Evolutionary conservation across 441 rosid genomes (phyloP).

Genomic region (Populus trichocarpa): DNA sequence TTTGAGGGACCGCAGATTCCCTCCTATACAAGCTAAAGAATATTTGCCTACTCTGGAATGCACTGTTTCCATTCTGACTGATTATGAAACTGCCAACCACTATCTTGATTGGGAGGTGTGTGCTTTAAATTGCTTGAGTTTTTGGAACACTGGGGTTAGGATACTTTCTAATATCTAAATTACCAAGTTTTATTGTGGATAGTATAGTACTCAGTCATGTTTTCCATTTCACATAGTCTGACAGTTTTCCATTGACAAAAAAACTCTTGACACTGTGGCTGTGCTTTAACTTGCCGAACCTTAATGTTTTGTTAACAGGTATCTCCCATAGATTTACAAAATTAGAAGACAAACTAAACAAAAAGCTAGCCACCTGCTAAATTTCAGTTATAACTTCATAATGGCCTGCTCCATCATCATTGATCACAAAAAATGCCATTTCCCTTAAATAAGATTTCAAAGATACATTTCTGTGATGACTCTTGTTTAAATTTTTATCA

Average conservation of each 20-base stretch:
- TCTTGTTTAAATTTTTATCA: too few relatives aligned
- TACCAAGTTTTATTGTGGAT: neutral
- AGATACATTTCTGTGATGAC: too few relatives aligned
- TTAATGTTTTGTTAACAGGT: neutral
- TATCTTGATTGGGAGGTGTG: slow-evolving; percentile 98
- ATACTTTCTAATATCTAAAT: neutral
- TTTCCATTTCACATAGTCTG: neutral
- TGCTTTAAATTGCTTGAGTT: slow-evolving; percentile 6
- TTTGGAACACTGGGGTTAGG: neutral
- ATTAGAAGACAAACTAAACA: too few relatives aligned
- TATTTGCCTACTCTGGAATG: slow-evolving; percentile 84
- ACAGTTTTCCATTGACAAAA: neutral
- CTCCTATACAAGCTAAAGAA: slow-evolving; percentile 89
- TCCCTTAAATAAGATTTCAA: neutral
- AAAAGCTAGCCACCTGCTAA: too few relatives aligned
- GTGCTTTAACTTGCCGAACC: neutral
- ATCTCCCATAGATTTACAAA: neutral
- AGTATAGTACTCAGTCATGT: neutral
- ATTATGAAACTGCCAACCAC: slow-evolving; percentile 73
- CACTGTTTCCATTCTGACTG: slow-evolving; percentile 80
- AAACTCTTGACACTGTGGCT: neutral
- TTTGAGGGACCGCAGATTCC: slow-evolving; percentile 90
- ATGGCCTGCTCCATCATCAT: neutral
- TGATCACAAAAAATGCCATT: neutral
- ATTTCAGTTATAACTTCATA: neutral